Evolutionary conservation across 768 basidiomycete species (phyloP).

Genomic region (Suillus sp.): DNA sequence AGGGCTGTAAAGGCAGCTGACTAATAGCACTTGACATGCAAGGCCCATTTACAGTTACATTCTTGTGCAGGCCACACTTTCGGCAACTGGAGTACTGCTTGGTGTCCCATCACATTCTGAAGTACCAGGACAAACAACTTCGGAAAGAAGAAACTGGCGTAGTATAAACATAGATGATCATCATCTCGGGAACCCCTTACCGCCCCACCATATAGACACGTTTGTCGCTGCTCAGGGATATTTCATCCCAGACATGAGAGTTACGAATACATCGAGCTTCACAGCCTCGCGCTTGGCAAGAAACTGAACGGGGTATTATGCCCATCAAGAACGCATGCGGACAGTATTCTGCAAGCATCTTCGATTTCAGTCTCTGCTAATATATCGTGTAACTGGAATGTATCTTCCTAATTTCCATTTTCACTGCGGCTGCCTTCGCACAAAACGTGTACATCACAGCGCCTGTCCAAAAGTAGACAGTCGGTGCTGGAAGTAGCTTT

Average conservation of each 20-base stretch:
- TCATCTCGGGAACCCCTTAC: not conserved
- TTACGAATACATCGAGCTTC: not conserved
- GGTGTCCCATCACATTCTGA: not conserved
- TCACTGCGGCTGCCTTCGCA: conserved; percentile 32
- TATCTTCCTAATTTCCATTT: not conserved
- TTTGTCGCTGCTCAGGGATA: not conserved
- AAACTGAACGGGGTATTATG: not conserved
- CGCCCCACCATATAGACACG: not conserved
- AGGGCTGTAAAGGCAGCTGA: too few relatives aligned
- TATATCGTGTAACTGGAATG: not conserved
- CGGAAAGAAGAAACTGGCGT: not conserved
- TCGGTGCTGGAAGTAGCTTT: conserved; percentile 37
- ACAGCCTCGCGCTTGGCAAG: not conserved
- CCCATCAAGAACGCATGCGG: not conserved
- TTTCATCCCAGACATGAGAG: not conserved
- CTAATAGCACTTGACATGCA: not conserved
- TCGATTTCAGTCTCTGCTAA: not conserved
- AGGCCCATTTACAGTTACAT: not conserved
- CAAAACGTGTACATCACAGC: conserved; percentile 40
- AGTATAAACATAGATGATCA: not conserved
- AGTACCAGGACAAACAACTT: not conserved
- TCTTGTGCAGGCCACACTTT: not conserved
- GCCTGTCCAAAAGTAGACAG: conserved; percentile 35
- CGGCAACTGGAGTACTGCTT: not conserved
- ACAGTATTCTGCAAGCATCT: not conserved